phyloP scores from a whole-genome alignment of 1,284 basidiomycete species.

The Cryptococcus floricola region DNA sequence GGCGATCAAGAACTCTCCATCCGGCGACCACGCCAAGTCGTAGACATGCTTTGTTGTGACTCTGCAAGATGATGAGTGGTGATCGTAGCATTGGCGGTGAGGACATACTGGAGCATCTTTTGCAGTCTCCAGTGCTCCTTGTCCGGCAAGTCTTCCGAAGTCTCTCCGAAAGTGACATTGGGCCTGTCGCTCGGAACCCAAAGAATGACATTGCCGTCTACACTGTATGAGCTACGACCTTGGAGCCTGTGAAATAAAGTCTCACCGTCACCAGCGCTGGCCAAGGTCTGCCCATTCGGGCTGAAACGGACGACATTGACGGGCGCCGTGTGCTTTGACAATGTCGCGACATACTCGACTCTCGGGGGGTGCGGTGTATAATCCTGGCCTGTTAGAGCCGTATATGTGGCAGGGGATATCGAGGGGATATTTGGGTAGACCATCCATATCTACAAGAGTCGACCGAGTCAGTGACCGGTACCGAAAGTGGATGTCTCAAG shows the following conservation, averaged over 20 bases:
- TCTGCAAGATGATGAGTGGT: slow-evolving; percentile 17
- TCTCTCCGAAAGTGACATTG: slow-evolving; percentile 71
- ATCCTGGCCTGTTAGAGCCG: slow-evolving; percentile 56
- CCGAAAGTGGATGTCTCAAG: not conserved
- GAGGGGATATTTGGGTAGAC: slow-evolving; percentile 84
- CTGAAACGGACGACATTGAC: slow-evolving; percentile 97
- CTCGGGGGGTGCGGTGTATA: slow-evolving; percentile 66
- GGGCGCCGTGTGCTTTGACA: slow-evolving; percentile 86
- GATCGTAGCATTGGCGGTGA: not conserved
- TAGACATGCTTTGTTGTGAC: slow-evolving; percentile 88
- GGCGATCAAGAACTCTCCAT: slow-evolving; percentile 86
- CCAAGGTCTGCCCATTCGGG: slow-evolving; percentile 88
- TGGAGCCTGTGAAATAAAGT: slow-evolving; percentile 9
- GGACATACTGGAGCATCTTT: slow-evolving; percentile 70
- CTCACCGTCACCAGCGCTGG: slow-evolving; percentile 91
- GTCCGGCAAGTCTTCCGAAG: slow-evolving; percentile 74
- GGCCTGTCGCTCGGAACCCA: slow-evolving; percentile 82
- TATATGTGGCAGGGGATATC: slow-evolving; percentile 51
- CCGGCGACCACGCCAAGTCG: slow-evolving; percentile 95
- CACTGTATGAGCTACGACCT: slow-evolving; percentile 1
- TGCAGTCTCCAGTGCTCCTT: slow-evolving; percentile 95
- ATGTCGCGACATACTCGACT: slow-evolving; percentile 91
- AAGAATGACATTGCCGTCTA: slow-evolving; percentile 94
- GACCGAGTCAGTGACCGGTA: not conserved
- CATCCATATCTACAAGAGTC: slow-evolving; percentile 72